Evolutionary conservation across 805 yeast species (phyloP).

Genomic region (Teunomyces panamensis): DNA sequence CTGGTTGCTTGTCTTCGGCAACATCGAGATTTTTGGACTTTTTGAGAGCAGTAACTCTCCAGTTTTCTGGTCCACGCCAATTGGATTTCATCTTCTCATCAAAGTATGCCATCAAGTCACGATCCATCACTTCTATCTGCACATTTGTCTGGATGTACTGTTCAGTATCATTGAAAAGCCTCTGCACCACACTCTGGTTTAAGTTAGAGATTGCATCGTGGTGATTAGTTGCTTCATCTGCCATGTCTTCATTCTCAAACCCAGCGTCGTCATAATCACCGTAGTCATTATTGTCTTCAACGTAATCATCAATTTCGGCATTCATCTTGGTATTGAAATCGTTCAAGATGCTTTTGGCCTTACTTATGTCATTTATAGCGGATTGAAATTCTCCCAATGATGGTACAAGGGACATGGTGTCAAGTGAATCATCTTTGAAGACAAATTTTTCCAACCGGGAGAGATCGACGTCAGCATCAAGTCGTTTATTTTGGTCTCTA

Average conservation of each 20-base stretch:
- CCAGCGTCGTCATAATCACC: conserved; percentile 16
- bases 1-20: conserved; percentile 2
- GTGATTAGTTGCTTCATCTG: conserved; percentile 9
- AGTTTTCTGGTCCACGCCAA: conserved; percentile 92
- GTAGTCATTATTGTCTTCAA: conserved; percentile 15
- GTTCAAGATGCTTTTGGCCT: conserved; percentile 45
- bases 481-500: conserved; percentile 14
- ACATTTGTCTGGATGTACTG: conserved; percentile 13
- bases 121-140: conserved; percentile 41
- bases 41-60: conserved; percentile 73
- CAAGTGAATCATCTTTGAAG: conserved; percentile 19
- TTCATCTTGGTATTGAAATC: conserved; percentile 40
- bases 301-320: conserved; percentile 18
- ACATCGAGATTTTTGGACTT: conserved; percentile 30
- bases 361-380: conserved; percentile 53
- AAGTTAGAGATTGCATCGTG: conserved; percentile 5
- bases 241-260: conserved; percentile 14
- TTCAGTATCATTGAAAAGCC: conserved; percentile 12
- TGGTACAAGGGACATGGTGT: conserved; percentile 57
- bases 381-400: conserved; percentile 60
- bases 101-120: conserved; percentile 74
- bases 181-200: conserved; percentile 13
- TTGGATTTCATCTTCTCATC: conserved; percentile 66
- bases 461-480: conserved; percentile 18
- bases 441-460: conserved; percentile 18